A percentile compares a stretch with the other conserved stretches of the same genome.
Evolutionary conservation across 208 protist species (phyloP).

Genomic region (Willaertia magna): DNA sequence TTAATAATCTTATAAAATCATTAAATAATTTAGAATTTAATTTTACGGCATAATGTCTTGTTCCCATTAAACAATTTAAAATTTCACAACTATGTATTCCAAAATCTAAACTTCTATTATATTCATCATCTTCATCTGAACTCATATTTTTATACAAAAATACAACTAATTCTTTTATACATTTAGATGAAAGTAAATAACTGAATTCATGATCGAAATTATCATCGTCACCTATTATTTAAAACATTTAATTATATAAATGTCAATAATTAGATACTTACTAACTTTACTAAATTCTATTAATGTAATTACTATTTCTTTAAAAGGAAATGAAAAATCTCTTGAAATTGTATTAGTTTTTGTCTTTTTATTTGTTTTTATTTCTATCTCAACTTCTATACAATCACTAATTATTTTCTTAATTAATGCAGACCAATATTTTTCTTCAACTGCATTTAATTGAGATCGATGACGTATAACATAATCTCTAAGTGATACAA

Average conservation of each 20-base stretch:
- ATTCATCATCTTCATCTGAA: background rate
- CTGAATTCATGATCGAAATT: background rate
- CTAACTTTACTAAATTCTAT: background rate
- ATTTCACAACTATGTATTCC: background rate
- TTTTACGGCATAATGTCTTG: background rate
- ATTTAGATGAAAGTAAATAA: background rate
- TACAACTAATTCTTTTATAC: background rate
- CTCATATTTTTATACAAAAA: background rate
- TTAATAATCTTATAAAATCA: background rate
- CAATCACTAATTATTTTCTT: background rate
- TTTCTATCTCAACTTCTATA: background rate
- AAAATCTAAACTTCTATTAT: background rate
- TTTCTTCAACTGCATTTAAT: too few species aligned
- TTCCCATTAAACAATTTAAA: background rate
- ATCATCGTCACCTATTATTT: background rate
- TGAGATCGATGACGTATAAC: too few species aligned
- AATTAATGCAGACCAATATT: background rate
- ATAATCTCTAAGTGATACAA: too few species aligned
- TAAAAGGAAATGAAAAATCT: background rate
- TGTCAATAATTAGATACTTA: background rate
- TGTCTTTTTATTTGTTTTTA: background rate
- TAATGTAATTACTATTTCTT: background rate
- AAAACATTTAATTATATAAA: background rate
- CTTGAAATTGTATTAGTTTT: background rate
- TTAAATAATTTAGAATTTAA: background rate